Conservation (phyloP, 2,329 filamentous ascomycete genomes). For the Stemphylium lycopersici region DNA sequence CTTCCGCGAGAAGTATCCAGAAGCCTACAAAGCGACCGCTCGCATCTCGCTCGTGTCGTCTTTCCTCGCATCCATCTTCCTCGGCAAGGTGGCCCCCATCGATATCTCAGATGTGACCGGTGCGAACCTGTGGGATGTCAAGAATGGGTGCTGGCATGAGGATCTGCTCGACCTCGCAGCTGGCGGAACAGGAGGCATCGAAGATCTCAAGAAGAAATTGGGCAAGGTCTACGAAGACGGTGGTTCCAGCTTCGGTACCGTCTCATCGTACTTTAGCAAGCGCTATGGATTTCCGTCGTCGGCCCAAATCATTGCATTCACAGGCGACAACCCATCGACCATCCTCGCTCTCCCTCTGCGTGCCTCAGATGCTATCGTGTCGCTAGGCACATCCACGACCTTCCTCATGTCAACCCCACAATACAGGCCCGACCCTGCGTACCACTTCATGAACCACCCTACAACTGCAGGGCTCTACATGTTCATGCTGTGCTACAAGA, state of each 20-base stretch:
- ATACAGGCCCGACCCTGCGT: conserved; percentile 86
- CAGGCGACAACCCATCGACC: conserved; percentile 94
- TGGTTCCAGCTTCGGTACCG: conserved; percentile 74
- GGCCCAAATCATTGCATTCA: conserved; percentile 83
- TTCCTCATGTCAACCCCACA: conserved; percentile 96
- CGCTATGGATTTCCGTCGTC: conserved; percentile 78
- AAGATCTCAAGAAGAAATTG: conserved; percentile 75
- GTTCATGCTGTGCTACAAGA: conserved; percentile 99
- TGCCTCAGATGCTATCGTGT: conserved; percentile 90
- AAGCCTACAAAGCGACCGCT: conserved; percentile 78
- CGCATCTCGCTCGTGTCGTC: conserved; percentile 95
- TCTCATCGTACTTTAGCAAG: conserved; percentile 78
- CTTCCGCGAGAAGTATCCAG: conserved; percentile 78
- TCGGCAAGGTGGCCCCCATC: conserved; percentile 83
- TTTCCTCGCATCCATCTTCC: conserved; percentile 88
- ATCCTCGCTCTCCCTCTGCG: conserved; percentile 89
- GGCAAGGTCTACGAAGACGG: conserved; percentile 82
- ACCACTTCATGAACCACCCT: conserved; percentile 98
- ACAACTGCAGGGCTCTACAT: conserved; percentile 91
- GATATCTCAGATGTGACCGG: conserved; percentile 95
- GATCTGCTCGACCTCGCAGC: conserved; percentile 76
- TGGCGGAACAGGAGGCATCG: conserved; percentile 62
- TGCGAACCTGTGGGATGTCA: conserved; percentile 96
- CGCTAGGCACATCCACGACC: conserved; percentile 91
- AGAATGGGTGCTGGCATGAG: conserved; percentile 73